Base-by-base conservation (phyloP, 2,329 filamentous ascomycete genomes). In the Aspergillus sp. region DNA sequence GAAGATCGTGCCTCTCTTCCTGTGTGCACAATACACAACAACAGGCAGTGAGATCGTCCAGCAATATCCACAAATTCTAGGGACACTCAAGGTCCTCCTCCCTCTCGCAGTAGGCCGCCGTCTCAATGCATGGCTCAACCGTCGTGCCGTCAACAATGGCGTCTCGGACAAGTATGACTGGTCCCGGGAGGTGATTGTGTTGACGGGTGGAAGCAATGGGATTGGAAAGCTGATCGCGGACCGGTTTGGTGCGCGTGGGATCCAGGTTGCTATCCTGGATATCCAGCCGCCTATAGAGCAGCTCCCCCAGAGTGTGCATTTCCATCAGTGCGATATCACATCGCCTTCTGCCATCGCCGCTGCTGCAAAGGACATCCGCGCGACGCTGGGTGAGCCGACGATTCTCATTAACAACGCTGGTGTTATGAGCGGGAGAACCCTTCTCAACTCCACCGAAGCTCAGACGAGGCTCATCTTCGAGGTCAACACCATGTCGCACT, bases 201-300 rank as follows among this genome's bases (percentile, higher is more conserved):
- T 90, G 13, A 90, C 87, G 0, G 86, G 88, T 6, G 87, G 87
- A 6, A 81, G 83, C 34, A 79, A 80, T 44, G 87, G 87, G 0
- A 89, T 91, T 56, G 87, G 87, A 10, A 79, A 76, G 13, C 68
- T 76, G 32, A 74, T 88, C 3, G 85, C 85, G 10, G 73, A 75
- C 50, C 62, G 83, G 42, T 71, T 93, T n/a, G 82, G 80, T 0
- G 78, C 82, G 60, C 71, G 68, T 47, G 79, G 78, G 1, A 72
- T 86, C 52, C 85, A 79, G 51, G 83, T 90, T 30, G 83, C 83
- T 0, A 82, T 90, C 2, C 62, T 90, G 31, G 87, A 91, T 66
- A 58, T 66, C 41, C 43, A 56, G 11, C 36, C 61, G 0, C 61
- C 43, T 43, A 59, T 40, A 28, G 54, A 57, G 30, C 77, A 38